A percentile compares a stretch with the other conserved stretches of the same genome.
Evolutionary conservation across 495 filamentous ascomycete genomes (phyloP).

Genomic region (Bombardia bombarda): DNA sequence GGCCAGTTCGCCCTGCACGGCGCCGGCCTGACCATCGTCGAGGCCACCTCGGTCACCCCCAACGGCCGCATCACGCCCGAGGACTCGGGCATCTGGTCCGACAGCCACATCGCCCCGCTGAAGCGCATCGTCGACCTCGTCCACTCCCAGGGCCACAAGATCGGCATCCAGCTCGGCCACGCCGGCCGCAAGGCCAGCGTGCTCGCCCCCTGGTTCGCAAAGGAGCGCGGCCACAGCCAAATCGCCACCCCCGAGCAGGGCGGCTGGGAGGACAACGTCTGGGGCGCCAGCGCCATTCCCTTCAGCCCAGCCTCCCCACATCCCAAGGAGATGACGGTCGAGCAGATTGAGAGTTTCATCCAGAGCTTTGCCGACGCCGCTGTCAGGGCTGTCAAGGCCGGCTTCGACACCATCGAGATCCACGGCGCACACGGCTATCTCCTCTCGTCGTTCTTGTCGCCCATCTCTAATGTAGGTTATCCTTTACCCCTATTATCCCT

Average conservation of each 20-base stretch:
- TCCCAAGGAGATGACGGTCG: conserved; percentile 50
- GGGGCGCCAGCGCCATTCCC: conserved; percentile 36
- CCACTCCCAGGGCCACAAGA: conserved; percentile 56
- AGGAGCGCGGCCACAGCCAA: conserved; percentile 10
- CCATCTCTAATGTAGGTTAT: conserved; percentile 43
- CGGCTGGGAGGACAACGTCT: conserved; percentile 62
- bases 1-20: conserved; percentile 58
- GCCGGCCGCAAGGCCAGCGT: conserved; percentile 67
- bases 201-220: conserved; percentile 48
- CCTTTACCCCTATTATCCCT: not conserved
- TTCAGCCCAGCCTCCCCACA: conserved; percentile 34
- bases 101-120: conserved; percentile 58
- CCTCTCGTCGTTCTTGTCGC: conserved; percentile 54
- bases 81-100: conserved; percentile 62
- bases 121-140: conserved; percentile 53
- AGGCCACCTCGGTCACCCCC: conserved; percentile 58
- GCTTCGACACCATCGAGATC: conserved; percentile 62
- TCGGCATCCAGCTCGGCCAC: conserved; percentile 67
- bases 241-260: conserved; percentile 44
- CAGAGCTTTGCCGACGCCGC: conserved; percentile 53
- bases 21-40: conserved; percentile 55
- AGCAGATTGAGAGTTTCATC: conserved; percentile 57
- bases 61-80: conserved; percentile 67
- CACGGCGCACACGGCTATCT: conserved; percentile 60
- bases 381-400: conserved; percentile 52